Evolutionary conservation across 192 early-diverging fungal genomes (phyloP).

Genomic region (Gaertneriomyces semiglobifer): DNA sequence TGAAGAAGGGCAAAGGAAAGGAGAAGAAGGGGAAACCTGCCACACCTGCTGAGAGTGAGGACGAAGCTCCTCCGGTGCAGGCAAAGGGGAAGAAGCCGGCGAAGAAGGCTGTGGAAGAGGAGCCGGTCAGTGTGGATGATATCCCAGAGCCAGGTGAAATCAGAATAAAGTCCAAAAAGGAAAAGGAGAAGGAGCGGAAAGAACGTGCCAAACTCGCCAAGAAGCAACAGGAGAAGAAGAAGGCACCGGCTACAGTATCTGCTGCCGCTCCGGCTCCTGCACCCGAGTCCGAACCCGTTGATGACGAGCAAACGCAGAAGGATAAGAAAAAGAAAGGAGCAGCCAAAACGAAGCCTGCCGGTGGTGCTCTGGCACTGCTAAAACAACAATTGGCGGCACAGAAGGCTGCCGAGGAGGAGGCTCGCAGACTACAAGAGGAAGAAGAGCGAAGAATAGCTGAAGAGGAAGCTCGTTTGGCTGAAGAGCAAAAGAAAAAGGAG

Average conservation of each 20-base stretch:
- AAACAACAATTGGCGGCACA: conserved; percentile 31
- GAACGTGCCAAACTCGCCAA: conserved; percentile 65
- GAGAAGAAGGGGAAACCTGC: conserved; percentile 29
- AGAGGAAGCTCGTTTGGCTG: conserved; percentile 63
- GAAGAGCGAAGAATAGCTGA: conserved; percentile 46
- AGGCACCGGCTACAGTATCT: conserved; percentile 20
- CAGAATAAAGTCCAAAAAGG: conserved; percentile 77
- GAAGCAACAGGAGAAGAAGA: conserved; percentile 60
- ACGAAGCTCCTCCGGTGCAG: background rate
- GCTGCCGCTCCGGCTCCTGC: background rate
- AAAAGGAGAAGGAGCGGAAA: conserved; percentile 83
- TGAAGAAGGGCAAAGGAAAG: conserved; percentile 55
- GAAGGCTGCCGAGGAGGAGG: conserved; percentile 74
- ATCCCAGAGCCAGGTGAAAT: conserved; percentile 40
- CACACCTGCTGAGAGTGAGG: conserved; percentile 30
- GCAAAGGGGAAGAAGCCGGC: conserved; percentile 24
- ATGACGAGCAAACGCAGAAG: conserved; percentile 40
- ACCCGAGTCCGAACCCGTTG: conserved; percentile 42
- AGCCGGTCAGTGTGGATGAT: conserved; percentile 37
- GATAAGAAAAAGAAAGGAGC: conserved; percentile 59
- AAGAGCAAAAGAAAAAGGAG: conserved; percentile 67
- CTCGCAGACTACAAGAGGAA: conserved; percentile 38
- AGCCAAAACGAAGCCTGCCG: conserved; percentile 54
- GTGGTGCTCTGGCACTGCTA: conserved; percentile 41
- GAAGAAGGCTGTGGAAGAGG: conserved; percentile 20